Base-by-base conservation (phyloP, 441 rosid genomes). In the Arabidopsis lyrata region DNA sequence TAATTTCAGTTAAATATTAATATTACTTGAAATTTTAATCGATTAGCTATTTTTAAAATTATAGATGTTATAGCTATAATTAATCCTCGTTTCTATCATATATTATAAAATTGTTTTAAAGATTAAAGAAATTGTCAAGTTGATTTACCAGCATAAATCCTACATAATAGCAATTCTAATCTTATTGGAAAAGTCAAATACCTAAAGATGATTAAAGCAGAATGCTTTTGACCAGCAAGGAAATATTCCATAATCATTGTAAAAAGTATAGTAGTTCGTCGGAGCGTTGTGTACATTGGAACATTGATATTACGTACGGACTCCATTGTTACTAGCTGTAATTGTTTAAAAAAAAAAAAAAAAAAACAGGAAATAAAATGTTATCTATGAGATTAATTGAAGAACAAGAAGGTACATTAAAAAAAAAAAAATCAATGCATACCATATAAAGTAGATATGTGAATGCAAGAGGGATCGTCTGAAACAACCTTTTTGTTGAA, bases 281-380 rank as follows among this genome's bases (percentile, higher is more conserved):
- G 75, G 16, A 87, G 86, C 18, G 90, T 86, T 65, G 92, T 87
- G 74, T 87, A 87, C 92, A 86, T 87, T 20, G 92, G 90, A 61
- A 86, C 90, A 74, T 74, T 87, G 66, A 87, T 82, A 75, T 84
- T 81, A 18, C 90, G 92, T 49, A 86, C 88, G 56, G 90, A 79
- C 78, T 86, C 92, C 92, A 87, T 87, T 14, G 88, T 83, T 39
- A 82, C 68, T 59, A 87, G 78, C 92, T 86, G 83, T 68, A 61
- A 65, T 47, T 3, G 2, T 20, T n/a, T n/a, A n/a, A n/a, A n/a
- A n/a, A n/a, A n/a, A 20, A 20, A 5, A 47, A 6, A 16, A 68
- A 66, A 78, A 54, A 49, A 60, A 35, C 27, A 48, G 4, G 5
- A 4, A n/a, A 13, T 24, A 15, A 36, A 59, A 15, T 36, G 39